A percentile compares a stretch with the other conserved stretches of the same genome.
These are phyloP conservation scores for Rhynchospora pubera DNA, from an alignment of 176 grass and related monocot species.

Conservation along the genomic window DNA sequence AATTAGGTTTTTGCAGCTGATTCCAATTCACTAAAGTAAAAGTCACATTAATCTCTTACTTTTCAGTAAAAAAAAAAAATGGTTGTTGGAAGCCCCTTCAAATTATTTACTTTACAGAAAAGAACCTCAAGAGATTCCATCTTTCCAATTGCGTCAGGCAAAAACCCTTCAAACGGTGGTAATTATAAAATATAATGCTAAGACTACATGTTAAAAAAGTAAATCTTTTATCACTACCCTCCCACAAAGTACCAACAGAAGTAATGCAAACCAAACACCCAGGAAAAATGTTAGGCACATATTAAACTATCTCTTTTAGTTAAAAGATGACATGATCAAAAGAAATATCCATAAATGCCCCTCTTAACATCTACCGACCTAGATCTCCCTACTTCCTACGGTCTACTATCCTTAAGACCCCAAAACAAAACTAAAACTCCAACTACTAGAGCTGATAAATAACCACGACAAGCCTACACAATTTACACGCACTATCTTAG, in stretches of 20 bases:
- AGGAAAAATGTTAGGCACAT: constrained; percentile 5
- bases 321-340: constrained; percentile 19
- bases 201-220: too few relatives aligned
- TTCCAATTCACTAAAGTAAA: constrained; percentile 74
- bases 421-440: constrained; percentile 16
- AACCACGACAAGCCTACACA: constrained; percentile 9
- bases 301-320: constrained; percentile 8
- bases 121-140: constrained; percentile 77
- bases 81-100: constrained; percentile 88
- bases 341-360: constrained; percentile 7
- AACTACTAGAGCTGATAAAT: constrained; percentile 7
- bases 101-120: constrained; percentile 80
- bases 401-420: not conserved
- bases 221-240: too few relatives aligned
- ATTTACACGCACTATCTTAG: constrained; percentile 23
- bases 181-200: constrained; percentile 11
- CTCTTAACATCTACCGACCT: constrained; percentile 11
- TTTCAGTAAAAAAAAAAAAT: constrained; percentile 80
- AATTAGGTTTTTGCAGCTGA: constrained; percentile 49
- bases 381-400: constrained; percentile 11
- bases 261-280: not conserved
- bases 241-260: not conserved
- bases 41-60: constrained; percentile 79
- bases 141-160: constrained; percentile 92
- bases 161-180: constrained; percentile 74